Percentiles rank a stretch among this genome's conserved stretches.
These are phyloP conservation scores for Earliella scabrosa DNA, from an alignment of 1,284 basidiomycete genomes.

Conservation along the genomic window DNA sequence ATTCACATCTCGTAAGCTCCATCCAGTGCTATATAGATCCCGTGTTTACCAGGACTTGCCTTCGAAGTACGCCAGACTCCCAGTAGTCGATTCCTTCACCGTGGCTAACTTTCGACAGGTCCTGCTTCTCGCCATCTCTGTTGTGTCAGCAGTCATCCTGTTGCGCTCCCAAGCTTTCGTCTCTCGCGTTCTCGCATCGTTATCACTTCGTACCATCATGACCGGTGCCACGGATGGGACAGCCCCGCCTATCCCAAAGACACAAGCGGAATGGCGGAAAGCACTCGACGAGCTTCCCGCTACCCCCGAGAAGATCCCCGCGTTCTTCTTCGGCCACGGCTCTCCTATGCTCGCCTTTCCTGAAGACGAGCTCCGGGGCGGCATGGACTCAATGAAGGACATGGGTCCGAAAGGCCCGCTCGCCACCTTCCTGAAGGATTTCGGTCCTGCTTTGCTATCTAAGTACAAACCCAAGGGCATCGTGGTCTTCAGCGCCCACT, in stretches of 20 bases:
- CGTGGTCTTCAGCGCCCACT: conserved; percentile 81
- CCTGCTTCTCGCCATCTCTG: conserved; percentile 17
- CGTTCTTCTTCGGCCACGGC: conserved; percentile 80
- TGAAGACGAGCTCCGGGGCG: conserved; percentile 15
- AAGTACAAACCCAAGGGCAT: conserved; percentile 79
- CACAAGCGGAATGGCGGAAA: conserved; percentile 53
- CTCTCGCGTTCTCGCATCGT: conserved; percentile 16
- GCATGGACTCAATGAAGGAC: conserved; percentile 36
- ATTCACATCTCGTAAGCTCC: conserved; percentile 14
- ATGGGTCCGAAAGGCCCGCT: conserved; percentile 59
- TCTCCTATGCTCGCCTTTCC: conserved; percentile 57
- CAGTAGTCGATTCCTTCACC: not conserved
- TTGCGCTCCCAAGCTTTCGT: conserved; percentile 14
- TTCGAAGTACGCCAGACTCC: not conserved
- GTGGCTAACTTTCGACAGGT: conserved; percentile 15
- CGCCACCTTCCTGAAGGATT: conserved; percentile 65
- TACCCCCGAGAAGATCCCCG: conserved; percentile 65
- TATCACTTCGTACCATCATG: conserved; percentile 22
- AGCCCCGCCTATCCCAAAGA: conserved; percentile 34
- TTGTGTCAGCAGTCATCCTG: conserved; percentile 26
- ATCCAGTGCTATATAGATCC: conserved; percentile 1
- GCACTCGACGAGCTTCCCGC: conserved; percentile 64
- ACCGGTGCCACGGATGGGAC: conserved; percentile 19
- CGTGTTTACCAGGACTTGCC: too few relatives aligned
- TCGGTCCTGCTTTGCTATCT: conserved; percentile 65